Base-by-base conservation (phyloP, 768 basidiomycete genomes). In the Mycena filopes region DNA sequence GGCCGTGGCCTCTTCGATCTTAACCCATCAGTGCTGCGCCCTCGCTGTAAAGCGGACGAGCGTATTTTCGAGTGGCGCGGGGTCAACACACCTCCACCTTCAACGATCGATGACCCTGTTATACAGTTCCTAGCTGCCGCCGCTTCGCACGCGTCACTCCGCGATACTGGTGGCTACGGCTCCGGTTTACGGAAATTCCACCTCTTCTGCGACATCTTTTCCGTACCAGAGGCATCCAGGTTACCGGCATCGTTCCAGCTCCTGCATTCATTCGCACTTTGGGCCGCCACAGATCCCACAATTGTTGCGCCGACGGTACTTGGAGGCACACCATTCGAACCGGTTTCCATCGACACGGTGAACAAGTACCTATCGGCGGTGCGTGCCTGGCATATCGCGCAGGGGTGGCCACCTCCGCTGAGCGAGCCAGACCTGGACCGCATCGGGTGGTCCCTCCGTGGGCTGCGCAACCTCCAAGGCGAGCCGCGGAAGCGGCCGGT, bases 341-440 rank as follows among this genome's bases (percentile, higher is more conserved):
- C 79, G 3, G 70, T 82, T 0, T 70, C 77, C 0, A 67, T 75
- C 0, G 21, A 48, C 0, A 70, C 68, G 0, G 73, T 69, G 0
- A 25, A 55, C 11, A 82, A 81, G 54, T 82, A 82, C 62, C 72
- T 82, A 9, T 63, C 77, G 4, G 80, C 72, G 0, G 67, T 82
- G 0, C 55, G 76, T 2, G 81, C 79, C 0, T 82, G 80, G 79
- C 80, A 81, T 53, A 53, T 80, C 2, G 75, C 71, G 0, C 81
- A 82, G 56, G 80, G 77, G 0, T 82, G 79, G 80, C 75, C 74
- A 1, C 67, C 69, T 2, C 79, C 79, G 1, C 70, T 81, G 0
- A 65, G 74, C 0, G 62, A 75, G 0, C 16, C 33, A 1, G 64
- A 76, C 21, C 55, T 48, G 0, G 38, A 60, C 0, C 50, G 60